Evolutionary conservation across 768 basidiomycete species (phyloP), one percentile per base, ranked within the genome.

Genomic region (Tylopilus intermedius): DNA sequence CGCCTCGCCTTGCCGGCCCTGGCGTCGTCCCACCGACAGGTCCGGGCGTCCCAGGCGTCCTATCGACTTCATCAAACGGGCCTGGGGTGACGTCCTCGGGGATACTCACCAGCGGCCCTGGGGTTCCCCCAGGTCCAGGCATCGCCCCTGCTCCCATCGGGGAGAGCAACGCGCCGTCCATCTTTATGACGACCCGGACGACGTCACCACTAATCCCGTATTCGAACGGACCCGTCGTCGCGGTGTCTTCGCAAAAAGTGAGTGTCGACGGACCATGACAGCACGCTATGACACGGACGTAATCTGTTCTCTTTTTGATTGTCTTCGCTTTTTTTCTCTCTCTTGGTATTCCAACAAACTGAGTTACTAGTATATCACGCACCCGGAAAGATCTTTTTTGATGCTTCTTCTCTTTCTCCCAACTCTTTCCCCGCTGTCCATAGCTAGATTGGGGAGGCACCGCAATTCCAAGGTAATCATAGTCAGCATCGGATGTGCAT

Each of bases 1-100:
- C 67, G 1, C 67, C 67, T 1, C 67, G 67, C 13, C 64, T 68
- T 22, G 47, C 67, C 2, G 68, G 67, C 10, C 67, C 67, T 8
- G 66, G 66, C 7, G 61, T 69, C 24, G 62, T 64, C 35, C 67
- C 57, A 8, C 64, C 65, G 1, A 62, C 61, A 2, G 65, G 65
- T 4, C 65, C 65, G 0, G 65, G 65, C 7, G 57, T 67, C 9
- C 65, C 65, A 0, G 64, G 65, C 21, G 62, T 66, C 32, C 37
- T 65, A 32, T 63, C 64, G 8, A 44, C 54, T 6, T 3, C 58
- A 32, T 40, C 14, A 14, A 38, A 50, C 8, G 63, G 60, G 2
- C 60, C 63, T 33, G 59, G 62, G 9, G 54, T 66, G n/a, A 63
- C 45, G 10, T 32, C 58, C 1, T 56, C 56, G 15, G 65, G 65